Percentiles rank a stretch among this genome's conserved stretches.
These are phyloP conservation scores for Sporobolomyces pararoseus DNA, from an alignment of 768 basidiomycete species.

Conservation along the genomic window DNA sequence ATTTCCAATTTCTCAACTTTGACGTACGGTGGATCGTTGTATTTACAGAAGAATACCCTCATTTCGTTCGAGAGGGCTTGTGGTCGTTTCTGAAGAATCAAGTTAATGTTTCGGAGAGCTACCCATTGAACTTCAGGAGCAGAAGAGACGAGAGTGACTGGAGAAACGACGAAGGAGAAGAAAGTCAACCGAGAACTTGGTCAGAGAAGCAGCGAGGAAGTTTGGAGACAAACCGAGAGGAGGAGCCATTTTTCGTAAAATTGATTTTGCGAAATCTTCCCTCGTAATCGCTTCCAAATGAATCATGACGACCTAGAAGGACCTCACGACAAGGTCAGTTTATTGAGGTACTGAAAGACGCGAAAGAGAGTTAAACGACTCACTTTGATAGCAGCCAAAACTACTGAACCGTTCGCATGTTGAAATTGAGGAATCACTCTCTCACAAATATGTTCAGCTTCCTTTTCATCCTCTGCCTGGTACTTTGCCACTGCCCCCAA, in stretches of 20 bases:
- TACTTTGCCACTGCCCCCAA: slow-evolving; percentile 82
- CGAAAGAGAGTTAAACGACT: slow-evolving; percentile 32
- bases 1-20: slow-evolving; percentile 98
- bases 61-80: slow-evolving; percentile 91
- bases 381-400: slow-evolving; percentile 93
- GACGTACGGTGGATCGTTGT: slow-evolving; percentile 98
- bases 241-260: slow-evolving; percentile 95
- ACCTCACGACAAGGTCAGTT: neutral
- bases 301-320: slow-evolving; percentile 83
- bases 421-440: slow-evolving; percentile 98
- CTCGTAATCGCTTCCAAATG: slow-evolving; percentile 78
- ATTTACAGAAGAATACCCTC: slow-evolving; percentile 99
- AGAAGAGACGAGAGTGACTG: slow-evolving; percentile 88
- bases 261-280: slow-evolving; percentile 76
- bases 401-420: slow-evolving; percentile 91
- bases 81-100: slow-evolving; percentile 86
- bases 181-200: no score
- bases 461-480: slow-evolving; percentile 76
- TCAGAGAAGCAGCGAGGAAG: neutral
- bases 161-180: neutral
- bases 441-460: slow-evolving; percentile 98
- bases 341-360: no score
- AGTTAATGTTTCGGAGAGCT: slow-evolving; percentile 90
- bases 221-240: slow-evolving; percentile 56
- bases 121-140: slow-evolving; percentile 99